Evolutionary conservation across 148 eudicot species (phyloP).

Genomic region (Fagopyrum homotropicum): DNA sequence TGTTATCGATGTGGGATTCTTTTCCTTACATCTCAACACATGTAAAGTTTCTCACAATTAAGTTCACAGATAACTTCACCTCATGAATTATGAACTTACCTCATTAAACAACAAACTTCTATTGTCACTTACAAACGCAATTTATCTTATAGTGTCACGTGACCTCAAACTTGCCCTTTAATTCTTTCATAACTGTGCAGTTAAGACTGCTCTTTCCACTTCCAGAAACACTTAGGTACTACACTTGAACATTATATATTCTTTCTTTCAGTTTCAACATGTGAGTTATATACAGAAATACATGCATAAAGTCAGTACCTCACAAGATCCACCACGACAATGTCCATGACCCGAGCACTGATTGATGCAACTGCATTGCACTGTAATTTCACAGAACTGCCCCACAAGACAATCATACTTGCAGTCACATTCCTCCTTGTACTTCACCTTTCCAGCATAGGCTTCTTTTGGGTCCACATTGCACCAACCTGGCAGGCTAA

Average conservation of each 20-base stretch:
- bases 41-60: not conserved
- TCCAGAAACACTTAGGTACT: not conserved
- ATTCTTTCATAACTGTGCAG: not conserved
- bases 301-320: conserved; percentile 34
- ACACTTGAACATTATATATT: not conserved
- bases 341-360: conserved; percentile 88
- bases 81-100: not conserved
- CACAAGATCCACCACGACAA: conserved; percentile 95
- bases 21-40: no score
- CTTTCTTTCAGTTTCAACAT: not conserved
- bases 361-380: conserved; percentile 66
- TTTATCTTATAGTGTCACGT: not conserved
- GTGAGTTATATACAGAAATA: not conserved
- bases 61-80: not conserved
- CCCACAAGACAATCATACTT: conserved; percentile 83
- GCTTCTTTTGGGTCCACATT: conserved; percentile 81
- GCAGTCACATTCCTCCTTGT: conserved; percentile 89
- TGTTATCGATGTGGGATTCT: no score
- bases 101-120: conserved; percentile 1
- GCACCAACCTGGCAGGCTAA: conserved; percentile 78
- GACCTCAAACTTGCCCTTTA: not conserved
- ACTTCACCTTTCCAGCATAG: conserved; percentile 46
- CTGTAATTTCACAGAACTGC: conserved; percentile 66
- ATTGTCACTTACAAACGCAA: not conserved
- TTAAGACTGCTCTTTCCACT: not conserved